phyloP scores from a whole-genome alignment of 768 basidiomycete genomes.

The Mycena indigotica region DNA sequence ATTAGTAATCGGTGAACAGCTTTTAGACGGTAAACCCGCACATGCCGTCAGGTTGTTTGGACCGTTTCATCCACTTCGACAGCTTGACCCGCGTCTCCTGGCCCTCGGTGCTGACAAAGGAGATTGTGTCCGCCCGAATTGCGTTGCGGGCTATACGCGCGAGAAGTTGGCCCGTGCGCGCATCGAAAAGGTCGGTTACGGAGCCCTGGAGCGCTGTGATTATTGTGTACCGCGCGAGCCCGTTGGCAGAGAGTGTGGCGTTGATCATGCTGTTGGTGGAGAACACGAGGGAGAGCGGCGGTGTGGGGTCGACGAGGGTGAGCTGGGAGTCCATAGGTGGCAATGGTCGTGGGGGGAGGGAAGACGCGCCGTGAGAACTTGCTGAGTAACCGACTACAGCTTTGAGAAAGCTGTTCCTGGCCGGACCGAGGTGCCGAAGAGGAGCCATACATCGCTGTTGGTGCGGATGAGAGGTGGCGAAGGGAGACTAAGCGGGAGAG shows the following conservation, averaged over 20 bases:
- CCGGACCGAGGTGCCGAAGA: no score
- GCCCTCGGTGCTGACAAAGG: conserved; percentile 1
- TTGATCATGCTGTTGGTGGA: conserved; percentile 16
- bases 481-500: no score
- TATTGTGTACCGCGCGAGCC: conserved; percentile 7
- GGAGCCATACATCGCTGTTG: no score
- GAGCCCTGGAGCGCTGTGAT: conserved; percentile 8
- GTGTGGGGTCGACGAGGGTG: conserved; percentile 9
- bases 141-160: conserved; percentile 9
- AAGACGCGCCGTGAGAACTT: no score
- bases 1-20: background rate
- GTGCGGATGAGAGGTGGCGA: no score
- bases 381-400: no score
- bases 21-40: background rate
- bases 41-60: conserved; percentile 7
- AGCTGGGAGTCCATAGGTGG: conserved; percentile 14
- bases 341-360: background rate
- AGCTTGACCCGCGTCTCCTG: background rate
- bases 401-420: no score
- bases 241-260: background rate
- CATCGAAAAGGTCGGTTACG: conserved; percentile 2
- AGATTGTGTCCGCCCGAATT: conserved; percentile 5
- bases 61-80: conserved; percentile 11
- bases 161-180: background rate
- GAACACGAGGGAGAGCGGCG: conserved; percentile 7